A percentile compares a stretch with the other conserved stretches of the same genome.
Evolutionary conservation across 1,284 basidiomycete species (phyloP).

Genomic region (Neolentinus lepideus): DNA sequence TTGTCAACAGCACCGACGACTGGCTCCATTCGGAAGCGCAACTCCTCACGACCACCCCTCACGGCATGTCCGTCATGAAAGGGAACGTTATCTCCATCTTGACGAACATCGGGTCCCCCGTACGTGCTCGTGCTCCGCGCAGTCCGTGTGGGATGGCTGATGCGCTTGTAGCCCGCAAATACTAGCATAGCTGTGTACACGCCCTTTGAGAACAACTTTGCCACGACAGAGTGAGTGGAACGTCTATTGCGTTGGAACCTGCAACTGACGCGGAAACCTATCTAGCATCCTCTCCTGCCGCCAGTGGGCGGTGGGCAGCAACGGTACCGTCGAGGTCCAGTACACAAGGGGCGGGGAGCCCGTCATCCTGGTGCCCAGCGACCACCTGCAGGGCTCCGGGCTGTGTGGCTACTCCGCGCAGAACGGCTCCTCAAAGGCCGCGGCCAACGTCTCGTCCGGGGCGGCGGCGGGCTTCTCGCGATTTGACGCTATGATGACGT

Average conservation of each 20-base stretch:
- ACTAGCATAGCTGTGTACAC: constrained; percentile 48
- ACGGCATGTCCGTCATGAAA: constrained; percentile 67
- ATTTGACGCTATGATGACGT: not conserved
- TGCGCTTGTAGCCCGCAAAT: constrained; percentile 39
- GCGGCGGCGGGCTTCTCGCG: not conserved
- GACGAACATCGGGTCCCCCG: constrained; percentile 74
- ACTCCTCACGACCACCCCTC: constrained; percentile 48
- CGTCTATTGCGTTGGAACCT: not conserved
- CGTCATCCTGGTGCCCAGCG: constrained; percentile 41
- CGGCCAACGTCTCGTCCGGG: not conserved
- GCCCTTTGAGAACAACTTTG: constrained; percentile 35
- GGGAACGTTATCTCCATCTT: constrained; percentile 63
- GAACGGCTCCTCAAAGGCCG: not conserved
- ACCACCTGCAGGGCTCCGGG: constrained; percentile 29
- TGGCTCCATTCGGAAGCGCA: constrained; percentile 54
- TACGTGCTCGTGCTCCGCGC: constrained; percentile 25
- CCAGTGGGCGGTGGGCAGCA: constrained; percentile 60
- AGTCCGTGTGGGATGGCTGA: constrained; percentile 2
- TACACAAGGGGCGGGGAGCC: constrained; percentile 56
- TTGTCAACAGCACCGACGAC: constrained; percentile 46
- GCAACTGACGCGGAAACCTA: not conserved
- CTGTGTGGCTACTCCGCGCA: constrained; percentile 23
- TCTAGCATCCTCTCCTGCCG: constrained; percentile 51
- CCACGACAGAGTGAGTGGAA: constrained; percentile 45
- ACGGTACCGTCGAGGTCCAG: constrained; percentile 47